phyloP scores from a whole-genome alignment of 75 land plant genomes.

The Larix kaempferi region DNA sequence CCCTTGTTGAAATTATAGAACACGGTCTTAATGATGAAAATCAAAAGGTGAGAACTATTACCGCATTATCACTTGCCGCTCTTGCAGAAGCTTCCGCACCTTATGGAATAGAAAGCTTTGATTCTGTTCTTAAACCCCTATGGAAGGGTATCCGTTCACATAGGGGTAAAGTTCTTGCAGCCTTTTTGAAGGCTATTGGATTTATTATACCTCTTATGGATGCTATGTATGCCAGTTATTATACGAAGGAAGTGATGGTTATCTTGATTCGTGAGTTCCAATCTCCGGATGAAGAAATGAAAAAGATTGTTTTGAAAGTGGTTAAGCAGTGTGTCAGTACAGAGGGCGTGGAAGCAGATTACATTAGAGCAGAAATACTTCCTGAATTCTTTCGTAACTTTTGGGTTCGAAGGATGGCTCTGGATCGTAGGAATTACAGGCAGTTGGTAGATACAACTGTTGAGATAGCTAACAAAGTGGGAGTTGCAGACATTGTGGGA shows the following conservation, averaged over 20 bases:
- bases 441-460: constrained; percentile 98
- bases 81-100: constrained; percentile 99
- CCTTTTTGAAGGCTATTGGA: constrained; percentile 95
- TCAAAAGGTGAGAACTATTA: constrained; percentile 96
- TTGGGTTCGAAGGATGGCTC: constrained; percentile 98
- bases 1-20: constrained; percentile 94
- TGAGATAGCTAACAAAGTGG: constrained; percentile 98
- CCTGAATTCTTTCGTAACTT: constrained; percentile 92
- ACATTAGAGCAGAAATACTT: constrained; percentile 79
- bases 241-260: constrained; percentile 96
- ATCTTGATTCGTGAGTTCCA: constrained; percentile 94
- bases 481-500: constrained; percentile 95
- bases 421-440: constrained; percentile 93
- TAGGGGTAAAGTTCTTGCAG: constrained; percentile 96
- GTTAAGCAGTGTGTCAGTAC: constrained; percentile 99
- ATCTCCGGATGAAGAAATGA: constrained; percentile 99
- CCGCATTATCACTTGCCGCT: constrained; percentile 94
- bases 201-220: constrained; percentile 99
- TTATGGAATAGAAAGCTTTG: constrained; percentile 98
- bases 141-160: constrained; percentile 98
- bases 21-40: constrained; percentile 98
- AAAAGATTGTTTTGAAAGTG: constrained; percentile 96
- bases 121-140: constrained; percentile 96
- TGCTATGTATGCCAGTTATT: constrained; percentile 94
- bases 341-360: constrained; percentile 97